A percentile compares a stretch with the other conserved stretches of the same genome.
Conservation (phyloP, 1,284 basidiomycete genomes). For the Porogramme epimiltina region DNA sequence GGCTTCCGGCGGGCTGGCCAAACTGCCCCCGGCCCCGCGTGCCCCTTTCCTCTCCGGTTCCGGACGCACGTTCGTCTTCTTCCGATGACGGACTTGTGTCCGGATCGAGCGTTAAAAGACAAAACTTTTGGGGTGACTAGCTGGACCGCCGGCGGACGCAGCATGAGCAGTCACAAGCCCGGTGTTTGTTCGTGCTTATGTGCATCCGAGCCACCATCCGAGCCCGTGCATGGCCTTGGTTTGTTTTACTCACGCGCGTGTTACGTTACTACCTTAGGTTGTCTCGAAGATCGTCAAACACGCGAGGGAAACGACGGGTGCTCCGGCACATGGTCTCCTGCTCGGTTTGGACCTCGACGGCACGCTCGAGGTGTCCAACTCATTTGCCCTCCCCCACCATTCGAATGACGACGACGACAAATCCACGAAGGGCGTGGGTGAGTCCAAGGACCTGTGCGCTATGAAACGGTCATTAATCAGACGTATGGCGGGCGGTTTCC, state of each 20-base stretch:
- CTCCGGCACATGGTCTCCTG: constrained; percentile 81
- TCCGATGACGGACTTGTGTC: constrained; percentile 2
- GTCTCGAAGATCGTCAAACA: constrained; percentile 94
- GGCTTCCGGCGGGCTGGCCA: constrained; percentile 4
- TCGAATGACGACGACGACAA: constrained; percentile 78
- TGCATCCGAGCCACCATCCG: no score
- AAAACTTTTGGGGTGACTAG: constrained; percentile 13
- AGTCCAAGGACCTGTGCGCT: constrained; percentile 28
- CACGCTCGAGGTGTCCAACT: constrained; percentile 89
- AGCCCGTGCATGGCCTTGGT: no score
- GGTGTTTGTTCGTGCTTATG: neutral
- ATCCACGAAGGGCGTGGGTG: constrained; percentile 69
- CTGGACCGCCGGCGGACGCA: neutral
- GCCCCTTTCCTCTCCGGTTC: neutral
- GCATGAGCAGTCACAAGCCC: neutral
- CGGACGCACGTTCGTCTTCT: neutral
- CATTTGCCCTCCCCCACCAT: constrained; percentile 83
- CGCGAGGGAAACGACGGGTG: constrained; percentile 64
- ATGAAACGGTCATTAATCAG: neutral
- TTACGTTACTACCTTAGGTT: constrained; percentile 45
- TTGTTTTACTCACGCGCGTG: neutral
- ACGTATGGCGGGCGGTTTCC: constrained; percentile 8
- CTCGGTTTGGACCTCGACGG: constrained; percentile 93
- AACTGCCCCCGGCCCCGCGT: constrained; percentile 9
- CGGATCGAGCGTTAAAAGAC: neutral